These are phyloP conservation scores for Candida broadrunensis DNA, from an alignment of 805 yeast genomes.

Conservation along the genomic window DNA sequence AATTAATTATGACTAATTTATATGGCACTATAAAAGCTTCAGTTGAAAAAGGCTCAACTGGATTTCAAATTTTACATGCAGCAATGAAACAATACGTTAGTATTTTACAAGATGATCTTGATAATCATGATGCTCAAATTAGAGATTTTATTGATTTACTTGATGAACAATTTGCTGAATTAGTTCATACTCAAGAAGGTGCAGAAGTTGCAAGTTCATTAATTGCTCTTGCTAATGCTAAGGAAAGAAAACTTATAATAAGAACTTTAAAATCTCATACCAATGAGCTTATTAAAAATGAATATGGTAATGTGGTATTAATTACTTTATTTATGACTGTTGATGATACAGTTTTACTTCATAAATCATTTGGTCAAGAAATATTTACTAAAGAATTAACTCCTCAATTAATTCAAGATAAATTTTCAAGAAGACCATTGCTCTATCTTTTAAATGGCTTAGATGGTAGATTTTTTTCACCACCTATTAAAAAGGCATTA, in stretches of 20 bases:
- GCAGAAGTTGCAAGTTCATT: conserved; percentile 83
- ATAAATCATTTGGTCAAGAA: conserved; percentile 68
- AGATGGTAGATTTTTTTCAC: conserved; percentile 80
- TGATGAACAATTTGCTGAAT: conserved; percentile 86
- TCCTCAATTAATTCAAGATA: conserved; percentile 58
- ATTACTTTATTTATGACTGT: conserved; percentile 78
- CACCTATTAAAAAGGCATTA: conserved; percentile 59
- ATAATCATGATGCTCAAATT: conserved; percentile 51
- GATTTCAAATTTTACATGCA: conserved; percentile 93
- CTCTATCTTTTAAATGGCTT: conserved; percentile 75
- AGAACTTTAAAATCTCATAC: conserved; percentile 74
- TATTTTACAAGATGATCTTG: conserved; percentile 56
- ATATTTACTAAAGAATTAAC: conserved; percentile 46
- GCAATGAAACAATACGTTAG: conserved; percentile 88
- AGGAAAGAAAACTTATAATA: conserved; percentile 81
- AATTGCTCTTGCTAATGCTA: conserved; percentile 81
- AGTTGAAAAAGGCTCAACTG: conserved; percentile 93
- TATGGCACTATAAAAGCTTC: conserved; percentile 83
- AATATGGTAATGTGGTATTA: conserved; percentile 80
- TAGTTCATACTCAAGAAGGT: conserved; percentile 95
- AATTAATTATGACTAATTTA: conserved; percentile 70
- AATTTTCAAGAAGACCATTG: conserved; percentile 86
- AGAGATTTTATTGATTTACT: conserved; percentile 80
- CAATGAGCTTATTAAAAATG: conserved; percentile 74
- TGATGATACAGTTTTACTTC: conserved; percentile 86